Evolutionary conservation across 208 protist genomes (phyloP).

Genomic region (Wallacemonas collosoma): DNA sequence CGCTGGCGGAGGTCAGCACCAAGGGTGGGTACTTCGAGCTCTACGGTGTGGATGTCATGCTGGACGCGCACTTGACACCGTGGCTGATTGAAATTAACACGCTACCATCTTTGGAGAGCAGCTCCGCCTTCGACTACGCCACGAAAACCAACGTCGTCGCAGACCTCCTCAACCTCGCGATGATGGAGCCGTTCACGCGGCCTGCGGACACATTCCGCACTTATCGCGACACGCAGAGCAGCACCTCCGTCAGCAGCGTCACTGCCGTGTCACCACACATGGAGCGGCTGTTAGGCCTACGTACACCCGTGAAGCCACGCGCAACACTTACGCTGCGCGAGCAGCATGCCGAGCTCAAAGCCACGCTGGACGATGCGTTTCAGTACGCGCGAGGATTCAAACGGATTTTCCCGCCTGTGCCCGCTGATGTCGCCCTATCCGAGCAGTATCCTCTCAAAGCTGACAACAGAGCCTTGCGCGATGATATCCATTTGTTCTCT

Average conservation of each 20-base stretch:
- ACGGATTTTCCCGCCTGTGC: constrained; percentile 76
- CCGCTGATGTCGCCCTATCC: neutral
- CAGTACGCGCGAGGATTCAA: constrained; percentile 74
- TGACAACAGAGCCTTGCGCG: neutral
- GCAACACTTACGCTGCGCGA: constrained; percentile 27
- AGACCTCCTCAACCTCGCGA: constrained; percentile 86
- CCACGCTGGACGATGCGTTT: constrained; percentile 67
- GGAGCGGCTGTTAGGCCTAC: constrained; percentile 22
- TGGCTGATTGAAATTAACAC: constrained; percentile 93
- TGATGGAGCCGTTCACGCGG: constrained; percentile 79
- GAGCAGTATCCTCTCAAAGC: neutral
- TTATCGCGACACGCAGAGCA: neutral
- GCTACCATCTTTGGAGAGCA: constrained; percentile 89
- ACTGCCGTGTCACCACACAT: constrained; percentile 9
- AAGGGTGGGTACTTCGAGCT: constrained; percentile 84
- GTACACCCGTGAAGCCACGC: constrained; percentile 13
- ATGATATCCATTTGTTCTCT: constrained; percentile 7
- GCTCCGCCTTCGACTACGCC: constrained; percentile 83
- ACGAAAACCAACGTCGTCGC: constrained; percentile 89
- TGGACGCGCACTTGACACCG: constrained; percentile 72
- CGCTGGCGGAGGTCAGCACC: constrained; percentile 22
- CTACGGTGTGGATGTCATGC: constrained; percentile 93
- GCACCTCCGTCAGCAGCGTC: neutral
- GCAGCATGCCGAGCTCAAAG: constrained; percentile 44
- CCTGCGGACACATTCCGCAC: neutral